Base-by-base conservation (phyloP, 306 rosid genomes). In the Prunus mira region DNA sequence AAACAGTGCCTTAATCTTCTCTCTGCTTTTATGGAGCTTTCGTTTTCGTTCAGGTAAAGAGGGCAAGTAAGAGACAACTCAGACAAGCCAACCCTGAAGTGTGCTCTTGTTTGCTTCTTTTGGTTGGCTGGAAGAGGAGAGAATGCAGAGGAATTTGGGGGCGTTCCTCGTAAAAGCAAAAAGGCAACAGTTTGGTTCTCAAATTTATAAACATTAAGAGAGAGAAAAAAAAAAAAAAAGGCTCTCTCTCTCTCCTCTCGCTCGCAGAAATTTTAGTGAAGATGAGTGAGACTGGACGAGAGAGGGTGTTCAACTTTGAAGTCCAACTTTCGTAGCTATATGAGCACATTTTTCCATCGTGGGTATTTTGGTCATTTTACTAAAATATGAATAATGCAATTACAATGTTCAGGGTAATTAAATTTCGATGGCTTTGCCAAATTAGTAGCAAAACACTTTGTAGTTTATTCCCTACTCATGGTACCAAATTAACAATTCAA, bases 141-240 rank as follows among this genome's bases (percentile, higher is more conserved):
- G 75, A 69, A 71, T 12, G 67, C 75, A 69, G 84, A 41, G 43
- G 60, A 41, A 51, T 61, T 80, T 67, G 79, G 68, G 63, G 81
- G 67, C 58, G 79, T 80, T 84, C 84, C 84, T 78, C 67, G 82
- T 62, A 81, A 83, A 81, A 66, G 76, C 63, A 28, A 82, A 83
- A 80, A 47, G 79, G 60, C 25, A 10, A 2, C 15, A 46, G 24
- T 67, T 65, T 69, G 74, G 65, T 71, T 60, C 71, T 80, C 80
- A 70, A 79, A 79, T 77, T 77, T 87, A 79, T 87, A 84, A 58
- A 46, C 51, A 82, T 66, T 34, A 18, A 22, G 50, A 43, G 30
- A 3, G 7, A 12, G 60, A 3, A 2, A 15, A 1, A 30, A 24
- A 45, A 7, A 25, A 3, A 41, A 10, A 12, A 25, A 32, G 8